Base-by-base conservation (phyloP, 2,329 filamentous ascomycete species). In the Diaporthe aspalathi region DNA sequence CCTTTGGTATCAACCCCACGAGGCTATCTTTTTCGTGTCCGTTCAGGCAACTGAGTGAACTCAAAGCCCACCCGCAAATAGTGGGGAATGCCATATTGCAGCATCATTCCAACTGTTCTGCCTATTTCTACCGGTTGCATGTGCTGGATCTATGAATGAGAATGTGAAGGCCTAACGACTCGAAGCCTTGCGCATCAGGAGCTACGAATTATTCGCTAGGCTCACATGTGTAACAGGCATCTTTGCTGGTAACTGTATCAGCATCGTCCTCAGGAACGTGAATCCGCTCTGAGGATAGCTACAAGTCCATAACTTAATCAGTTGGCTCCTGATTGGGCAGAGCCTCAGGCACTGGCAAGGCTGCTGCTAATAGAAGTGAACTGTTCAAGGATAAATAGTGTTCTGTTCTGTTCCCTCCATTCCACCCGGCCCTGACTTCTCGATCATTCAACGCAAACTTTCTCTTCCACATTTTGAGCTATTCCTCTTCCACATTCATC, bases 301-400 rank as follows among this genome's bases (percentile, higher is more conserved):
- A 20, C 50, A 68, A n/a, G n/a, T 35, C 3, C 12, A 20, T n/a
- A 29, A n/a, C n/a, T n/a, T 35, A 27, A 38, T 27, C 20, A 29
- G 27, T 4, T 57, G 40, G 35, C 40, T 50, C 52, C n/a, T n/a
- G n/a, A n/a, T 47, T 68, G 27, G 11, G 66, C n/a, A n/a, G 14
- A 57, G 29, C 20, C 40, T 56, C 1, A 68, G 53, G 40, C 40
- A 49, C 7, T 56, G 57, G 27, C n/a, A 47, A 68, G 40, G n/a
- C 52, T 67, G 35, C 38, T 2, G 11, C 20, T 35, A 49, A 43
- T 24, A 35, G 66, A 14, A 35, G 20, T 29, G 52, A 22, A 35
- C 24, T n/a, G 12, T 54, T 14, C n/a, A 20, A 9, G 1, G n/a
- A n/a, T 57, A 68, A 56, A 56, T 67, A 56, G 47, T 22, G 12